Evolutionary conservation across 2,329 filamentous ascomycete species (phyloP), one percentile per base, ranked within the genome.

Genomic region (Alternaria sp.): DNA sequence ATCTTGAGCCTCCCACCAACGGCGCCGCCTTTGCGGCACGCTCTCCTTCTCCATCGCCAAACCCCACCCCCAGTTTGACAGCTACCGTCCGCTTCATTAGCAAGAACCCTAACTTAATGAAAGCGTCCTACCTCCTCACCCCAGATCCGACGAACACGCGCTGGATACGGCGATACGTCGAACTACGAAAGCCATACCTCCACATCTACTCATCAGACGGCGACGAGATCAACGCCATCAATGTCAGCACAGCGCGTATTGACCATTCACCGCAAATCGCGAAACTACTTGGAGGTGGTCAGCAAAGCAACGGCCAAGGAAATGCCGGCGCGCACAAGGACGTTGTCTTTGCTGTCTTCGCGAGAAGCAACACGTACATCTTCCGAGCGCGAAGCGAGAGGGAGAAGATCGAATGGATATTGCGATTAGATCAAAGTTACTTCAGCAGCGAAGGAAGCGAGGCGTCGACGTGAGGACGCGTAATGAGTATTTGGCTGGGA

Each of bases 381-480:
- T 98, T 99, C 79, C 93, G 93, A 13, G 92, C 93, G 23, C 87
- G 93, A 62, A 95, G 89, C 73, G 95, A 97, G 82, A 87, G 90
- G 52, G 94, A 97, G 80, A 97, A 97, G 84, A 90, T 94, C 71
- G 96, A 98, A 79, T 99, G 96, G 96, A 97, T 99, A 71, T 87
- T 96, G 80, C 91, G 91, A 74, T 93, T 99, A 71, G 96, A 99
- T 80, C 91, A 97, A 83, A 92, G 90, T 69, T 90, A 87, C 78
- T 88, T 89, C 46, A 68, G 65, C 21, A 69, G 66, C 11, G 71
- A 73, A 59, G 69, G 68, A 23, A 69, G 69, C 49, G 70, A 72
- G 47, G 69, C 19, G 43, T 46, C 44, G 43, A 46, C 43, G 17
- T 56, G 15, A 54, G 25, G 46, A 43, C n/a, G 23, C 30, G 15